Evolutionary conservation across 2,329 filamentous ascomycete species (phyloP).

Genomic region (Setomelanomma holmii): DNA sequence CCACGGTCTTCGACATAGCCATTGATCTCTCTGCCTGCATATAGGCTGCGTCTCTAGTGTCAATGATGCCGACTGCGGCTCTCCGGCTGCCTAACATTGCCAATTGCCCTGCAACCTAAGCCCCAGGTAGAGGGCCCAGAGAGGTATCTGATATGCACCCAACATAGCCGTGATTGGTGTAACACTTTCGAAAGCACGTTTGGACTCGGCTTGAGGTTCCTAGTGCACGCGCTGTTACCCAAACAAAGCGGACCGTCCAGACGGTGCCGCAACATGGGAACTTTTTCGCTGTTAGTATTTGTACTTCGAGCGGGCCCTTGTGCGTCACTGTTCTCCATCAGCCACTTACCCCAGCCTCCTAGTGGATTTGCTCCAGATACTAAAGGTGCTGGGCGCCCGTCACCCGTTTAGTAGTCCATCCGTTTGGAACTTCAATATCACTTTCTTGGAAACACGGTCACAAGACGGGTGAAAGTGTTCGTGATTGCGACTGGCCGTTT

Average conservation of each 20-base stretch:
- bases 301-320: slow-evolving; percentile 28
- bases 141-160: slow-evolving; percentile 13
- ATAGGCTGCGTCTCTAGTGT: slow-evolving; percentile 16
- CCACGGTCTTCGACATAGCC: slow-evolving; percentile 7
- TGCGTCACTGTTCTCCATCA: slow-evolving; percentile 29
- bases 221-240: slow-evolving; percentile 31
- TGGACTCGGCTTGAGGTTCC: slow-evolving; percentile 26
- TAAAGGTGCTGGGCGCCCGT: slow-evolving; percentile 16
- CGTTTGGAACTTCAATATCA: slow-evolving; percentile 2
- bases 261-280: slow-evolving; percentile 17
- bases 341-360: slow-evolving; percentile 15
- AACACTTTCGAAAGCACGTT: slow-evolving; percentile 23
- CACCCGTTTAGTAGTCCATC: slow-evolving; percentile 1
- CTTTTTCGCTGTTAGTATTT: slow-evolving; percentile 25
- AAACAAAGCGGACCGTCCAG: slow-evolving; percentile 28
- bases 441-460: slow-evolving; percentile 3
- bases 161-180: slow-evolving; percentile 33
- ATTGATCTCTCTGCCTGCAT: slow-evolving; percentile 15
- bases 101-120: too few relatives aligned
- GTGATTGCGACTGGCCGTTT: slow-evolving; percentile 4
- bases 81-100: slow-evolving; percentile 1
- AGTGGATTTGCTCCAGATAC: slow-evolving; percentile 14
- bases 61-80: slow-evolving; percentile 13
- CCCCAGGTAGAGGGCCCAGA: slow-evolving; percentile 8
- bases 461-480: slow-evolving; percentile 10